Evolutionary conservation across 208 protist species (phyloP), one percentile per base, ranked within the genome.

Genomic region (Porcisia hertigi): DNA sequence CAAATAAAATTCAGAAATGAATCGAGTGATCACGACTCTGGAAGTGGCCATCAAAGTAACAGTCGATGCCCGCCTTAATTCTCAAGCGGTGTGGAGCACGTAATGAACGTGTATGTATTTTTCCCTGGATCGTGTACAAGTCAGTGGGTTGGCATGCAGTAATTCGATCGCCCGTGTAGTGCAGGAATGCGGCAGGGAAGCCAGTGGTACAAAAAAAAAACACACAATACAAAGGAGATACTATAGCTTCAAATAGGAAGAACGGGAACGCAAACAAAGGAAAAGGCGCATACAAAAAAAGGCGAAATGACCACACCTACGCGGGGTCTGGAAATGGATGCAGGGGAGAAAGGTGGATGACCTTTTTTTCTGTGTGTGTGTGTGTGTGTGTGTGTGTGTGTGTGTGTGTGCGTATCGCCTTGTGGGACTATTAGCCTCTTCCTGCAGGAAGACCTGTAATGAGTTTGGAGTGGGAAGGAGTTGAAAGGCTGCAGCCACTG

Each of bases 241-340:
- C 3, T 49, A 49, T 49, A 12, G 7, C 9, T 49, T 12, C 45
- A 49, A 49, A 49, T 9, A 49, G 45, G 3, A 59, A 75, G 67
- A 72, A 69, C 11, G 49, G 76, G 72, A 7, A 54, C n/a, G n/a
- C n/a, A 64, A 23, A 76, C 52, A 49, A 67, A 76, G 60, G 39
- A 74, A 84, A 80, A 80, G 76, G 70, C 69, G 66, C 25, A 62
- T 43, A 71, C 7, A 80, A 58, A 60, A 36, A 63, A 53, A 30
- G 64, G 57, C 9, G 45, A 49, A 49, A 49, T 49, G 9, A 49
- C 18, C 23, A 30, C 52, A 60, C 3, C 9, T 20, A 62, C 14
- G 63, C 12, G 63, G 41, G 30, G 16, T 9, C 45, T 49, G 3
- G 45, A 49, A 9, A 49, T 3, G 45, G 45, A 49, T 12, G 9